Conservation (phyloP, 2,329 filamentous ascomycete genomes). For the Gliomastix tumulicola region DNA sequence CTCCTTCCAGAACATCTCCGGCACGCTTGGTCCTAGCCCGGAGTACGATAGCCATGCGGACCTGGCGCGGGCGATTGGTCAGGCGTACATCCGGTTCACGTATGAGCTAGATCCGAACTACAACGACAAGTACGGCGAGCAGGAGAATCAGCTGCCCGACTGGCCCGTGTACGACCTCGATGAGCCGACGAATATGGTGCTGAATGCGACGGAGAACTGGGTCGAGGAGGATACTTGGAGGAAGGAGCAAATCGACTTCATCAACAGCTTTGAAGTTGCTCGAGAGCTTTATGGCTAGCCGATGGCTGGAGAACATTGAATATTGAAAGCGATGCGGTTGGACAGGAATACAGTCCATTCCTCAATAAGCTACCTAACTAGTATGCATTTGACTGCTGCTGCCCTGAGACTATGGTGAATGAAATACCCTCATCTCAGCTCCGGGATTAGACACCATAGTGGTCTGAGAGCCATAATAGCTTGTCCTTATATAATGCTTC, state of each 20-base stretch:
- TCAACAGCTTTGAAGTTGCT: not conserved
- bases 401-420: no score
- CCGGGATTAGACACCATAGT: no score
- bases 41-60: slow-evolving; percentile 26
- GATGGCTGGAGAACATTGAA: not conserved
- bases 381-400: no score
- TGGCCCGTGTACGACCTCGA: slow-evolving; percentile 33
- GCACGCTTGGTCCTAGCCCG: slow-evolving; percentile 35
- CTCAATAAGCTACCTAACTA: no score
- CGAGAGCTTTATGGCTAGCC: not conserved
- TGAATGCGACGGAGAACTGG: slow-evolving; percentile 33
- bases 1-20: slow-evolving; percentile 42
- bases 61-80: slow-evolving; percentile 26
- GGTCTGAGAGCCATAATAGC: no score
- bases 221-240: slow-evolving; percentile 21
- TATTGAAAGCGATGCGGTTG: no score
- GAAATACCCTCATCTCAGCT: no score
- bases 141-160: slow-evolving; percentile 18
- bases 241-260: not conserved
- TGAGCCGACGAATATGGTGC: slow-evolving; percentile 33
- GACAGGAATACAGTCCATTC: no score
- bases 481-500: no score
- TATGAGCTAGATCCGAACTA: slow-evolving; percentile 32
- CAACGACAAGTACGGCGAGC: slow-evolving; percentile 5
- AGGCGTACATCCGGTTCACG: slow-evolving; percentile 36